A percentile compares a stretch with the other conserved stretches of the same genome.
phyloP scores from a whole-genome alignment of 2,329 filamentous ascomycete genomes.

The Penicillium sp. region DNA sequence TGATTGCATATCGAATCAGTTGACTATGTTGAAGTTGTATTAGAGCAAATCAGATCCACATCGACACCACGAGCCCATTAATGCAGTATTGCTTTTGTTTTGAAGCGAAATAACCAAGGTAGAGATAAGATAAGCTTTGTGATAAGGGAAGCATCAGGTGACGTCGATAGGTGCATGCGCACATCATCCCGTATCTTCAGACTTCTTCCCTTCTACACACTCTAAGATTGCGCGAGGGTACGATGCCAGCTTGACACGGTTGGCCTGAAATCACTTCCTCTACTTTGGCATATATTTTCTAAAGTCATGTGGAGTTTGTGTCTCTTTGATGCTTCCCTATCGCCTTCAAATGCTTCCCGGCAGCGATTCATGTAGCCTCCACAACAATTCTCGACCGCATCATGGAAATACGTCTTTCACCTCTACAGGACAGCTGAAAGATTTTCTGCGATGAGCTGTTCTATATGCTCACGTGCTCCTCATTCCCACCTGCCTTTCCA shows the following conservation, averaged over 20 bases:
- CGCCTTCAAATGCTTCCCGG: slow-evolving; percentile 16
- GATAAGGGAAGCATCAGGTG: slow-evolving; percentile 21
- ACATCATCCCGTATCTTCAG: slow-evolving; percentile 14
- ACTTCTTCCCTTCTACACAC: background rate
- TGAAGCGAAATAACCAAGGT: background rate
- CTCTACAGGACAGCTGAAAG: slow-evolving; percentile 14
- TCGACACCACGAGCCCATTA: background rate
- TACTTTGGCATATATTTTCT: background rate
- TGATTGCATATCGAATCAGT: background rate
- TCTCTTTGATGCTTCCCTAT: slow-evolving; percentile 4
- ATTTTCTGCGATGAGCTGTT: slow-evolving; percentile 59
- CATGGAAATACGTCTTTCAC: slow-evolving; percentile 24
- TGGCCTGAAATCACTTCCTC: background rate
- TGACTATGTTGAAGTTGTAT: background rate
- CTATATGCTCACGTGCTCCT: slow-evolving; percentile 59
- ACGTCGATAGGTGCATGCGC: slow-evolving; percentile 12
- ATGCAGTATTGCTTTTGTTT: background rate
- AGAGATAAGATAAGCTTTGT: slow-evolving; percentile 4
- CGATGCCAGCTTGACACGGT: slow-evolving; percentile 9
- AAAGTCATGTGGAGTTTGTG: slow-evolving; percentile 14
- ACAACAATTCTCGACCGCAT: slow-evolving; percentile 14
- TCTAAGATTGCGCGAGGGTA: background rate
- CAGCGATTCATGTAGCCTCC: slow-evolving; percentile 18
- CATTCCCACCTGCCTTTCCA: slow-evolving; percentile 60
- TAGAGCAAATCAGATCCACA: background rate